Base-by-base conservation (phyloP, 495 filamentous ascomycete species). In the Tuber indicum region DNA sequence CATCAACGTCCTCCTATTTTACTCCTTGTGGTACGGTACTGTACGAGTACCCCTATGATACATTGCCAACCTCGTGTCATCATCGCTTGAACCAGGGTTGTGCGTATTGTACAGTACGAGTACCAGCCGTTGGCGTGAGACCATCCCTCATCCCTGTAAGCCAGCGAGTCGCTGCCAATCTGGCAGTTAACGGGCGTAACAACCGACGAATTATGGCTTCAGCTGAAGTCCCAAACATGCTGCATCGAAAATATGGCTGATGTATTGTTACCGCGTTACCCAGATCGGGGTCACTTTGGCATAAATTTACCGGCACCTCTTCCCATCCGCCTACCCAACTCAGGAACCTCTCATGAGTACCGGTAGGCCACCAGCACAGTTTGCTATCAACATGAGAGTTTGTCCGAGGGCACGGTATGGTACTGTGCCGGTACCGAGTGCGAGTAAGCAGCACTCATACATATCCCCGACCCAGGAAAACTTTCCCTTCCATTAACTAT, bases 41-140 rank as follows among this genome's bases (percentile, higher is more conserved):
- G 32, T 32, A 32, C 32, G 32, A 32, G 32, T 32, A 32, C 32
- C 32, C 32, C 32, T 32, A 32, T 32, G 0, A 14, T 36, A 5
- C 58, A 66, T 36, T 66, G 58, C 58, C 58, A 66, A 66, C 26
- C 26, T 66, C 58, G 58, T 66, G 58, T 66, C 58, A 66, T 66
- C 58, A 66, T 66, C n/a, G 26, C 58, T 26, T 6, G 2, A 66
- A 66, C 58, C 58, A 66, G 58, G 58, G 26, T 17, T 32, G 12
- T 66, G 58, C 17, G 26, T 66, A 32, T 32, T 32, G 32, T 32
- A 32, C 32, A 32, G 32, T 32, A 32, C 32, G 32, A 32, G 32
- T 0, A 17, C n/a, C 58, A 16, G 58, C 58, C 26, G 58, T 66
- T 66, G 26, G 58, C 1, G 58, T 66, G 58, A 66, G 58, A 66